A percentile compares a stretch with the other conserved stretches of the same genome.
These are phyloP conservation scores for Parafenestella ontariensis DNA, from an alignment of 2,329 filamentous ascomycete species.

Conservation along the genomic window DNA sequence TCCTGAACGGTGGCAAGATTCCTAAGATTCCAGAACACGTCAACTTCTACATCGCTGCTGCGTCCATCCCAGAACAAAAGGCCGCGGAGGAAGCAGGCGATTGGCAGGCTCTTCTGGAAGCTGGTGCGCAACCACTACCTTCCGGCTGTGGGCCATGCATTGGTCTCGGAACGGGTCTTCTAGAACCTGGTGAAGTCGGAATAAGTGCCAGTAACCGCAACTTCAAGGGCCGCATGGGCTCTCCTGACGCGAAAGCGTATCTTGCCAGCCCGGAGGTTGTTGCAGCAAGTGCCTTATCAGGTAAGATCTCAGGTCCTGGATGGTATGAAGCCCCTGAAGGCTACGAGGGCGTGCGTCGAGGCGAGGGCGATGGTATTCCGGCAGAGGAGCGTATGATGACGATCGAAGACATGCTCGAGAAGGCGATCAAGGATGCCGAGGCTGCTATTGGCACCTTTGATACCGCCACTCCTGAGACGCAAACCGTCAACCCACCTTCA, in stretches of 20 bases:
- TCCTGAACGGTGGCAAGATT: conserved; percentile 63
- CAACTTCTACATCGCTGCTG: conserved; percentile 88
- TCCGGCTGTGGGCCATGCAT: conserved; percentile 86
- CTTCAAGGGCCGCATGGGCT: conserved; percentile 91
- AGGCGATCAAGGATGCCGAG: conserved; percentile 73
- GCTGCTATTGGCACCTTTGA: conserved; percentile 61
- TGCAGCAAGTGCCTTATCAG: conserved; percentile 81
- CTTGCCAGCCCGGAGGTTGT: conserved; percentile 90
- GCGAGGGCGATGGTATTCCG: conserved; percentile 72
- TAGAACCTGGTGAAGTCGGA: conserved; percentile 85
- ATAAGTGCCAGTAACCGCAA: conserved; percentile 87
- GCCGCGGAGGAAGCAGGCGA: conserved; percentile 80
- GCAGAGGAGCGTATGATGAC: conserved; percentile 70
- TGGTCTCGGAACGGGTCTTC: conserved; percentile 78
- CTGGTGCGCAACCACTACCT: conserved; percentile 75
- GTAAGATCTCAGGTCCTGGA: conserved; percentile 77
- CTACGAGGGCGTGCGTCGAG: conserved; percentile 70
- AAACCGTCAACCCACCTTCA: conserved; percentile 41
- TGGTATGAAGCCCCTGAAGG: conserved; percentile 77
- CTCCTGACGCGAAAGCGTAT: conserved; percentile 79
- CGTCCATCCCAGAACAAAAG: conserved; percentile 78
- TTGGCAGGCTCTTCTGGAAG: conserved; percentile 82
- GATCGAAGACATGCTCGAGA: conserved; percentile 74
- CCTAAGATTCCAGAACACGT: conserved; percentile 78
- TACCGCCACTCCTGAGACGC: conserved; percentile 39